Conservation (phyloP, 2,329 filamentous ascomycete species). For the Aspergillus terreus region DNA sequence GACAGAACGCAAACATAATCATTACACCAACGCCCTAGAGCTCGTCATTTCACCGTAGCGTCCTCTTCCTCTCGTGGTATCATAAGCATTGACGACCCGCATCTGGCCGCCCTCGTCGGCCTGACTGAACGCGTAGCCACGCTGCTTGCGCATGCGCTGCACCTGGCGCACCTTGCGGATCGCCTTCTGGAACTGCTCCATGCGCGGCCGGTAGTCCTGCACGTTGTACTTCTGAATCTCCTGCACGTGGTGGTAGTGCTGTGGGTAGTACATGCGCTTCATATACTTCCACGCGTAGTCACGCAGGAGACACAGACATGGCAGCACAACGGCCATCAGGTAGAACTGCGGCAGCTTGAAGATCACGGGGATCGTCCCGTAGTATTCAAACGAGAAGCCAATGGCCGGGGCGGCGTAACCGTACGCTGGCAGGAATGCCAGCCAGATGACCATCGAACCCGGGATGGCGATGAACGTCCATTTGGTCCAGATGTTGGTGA, state of each 20-base stretch:
- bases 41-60: conserved; percentile 93
- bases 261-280: conserved; percentile 94
- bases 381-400: conserved; percentile 76
- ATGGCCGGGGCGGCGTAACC: conserved; percentile 79
- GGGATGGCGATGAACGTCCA: conserved; percentile 95
- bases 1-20: conserved; percentile 5
- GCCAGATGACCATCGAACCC: conserved; percentile 87
- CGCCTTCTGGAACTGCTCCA: conserved; percentile 99
- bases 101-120: conserved; percentile 90
- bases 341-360: conserved; percentile 85
- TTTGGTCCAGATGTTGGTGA: conserved; percentile 98
- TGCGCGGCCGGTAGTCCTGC: conserved; percentile 94
- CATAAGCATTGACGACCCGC: conserved; percentile 91
- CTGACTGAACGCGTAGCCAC: conserved; percentile 96
- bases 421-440: conserved; percentile 84
- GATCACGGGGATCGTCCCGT: conserved; percentile 75
- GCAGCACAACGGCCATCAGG: conserved; percentile 78
- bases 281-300: conserved; percentile 97
- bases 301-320: conserved; percentile 75
- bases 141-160: conserved; percentile 98
- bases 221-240: conserved; percentile 99
- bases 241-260: conserved; percentile 96
- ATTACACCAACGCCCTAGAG: conserved; percentile 39
- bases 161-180: conserved; percentile 98
- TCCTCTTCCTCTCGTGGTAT: conserved; percentile 88